Percentiles rank a stretch among this genome's conserved stretches.
phyloP scores from a whole-genome alignment of 306 rosid genomes.

The Begonia fuchsioides region DNA sequence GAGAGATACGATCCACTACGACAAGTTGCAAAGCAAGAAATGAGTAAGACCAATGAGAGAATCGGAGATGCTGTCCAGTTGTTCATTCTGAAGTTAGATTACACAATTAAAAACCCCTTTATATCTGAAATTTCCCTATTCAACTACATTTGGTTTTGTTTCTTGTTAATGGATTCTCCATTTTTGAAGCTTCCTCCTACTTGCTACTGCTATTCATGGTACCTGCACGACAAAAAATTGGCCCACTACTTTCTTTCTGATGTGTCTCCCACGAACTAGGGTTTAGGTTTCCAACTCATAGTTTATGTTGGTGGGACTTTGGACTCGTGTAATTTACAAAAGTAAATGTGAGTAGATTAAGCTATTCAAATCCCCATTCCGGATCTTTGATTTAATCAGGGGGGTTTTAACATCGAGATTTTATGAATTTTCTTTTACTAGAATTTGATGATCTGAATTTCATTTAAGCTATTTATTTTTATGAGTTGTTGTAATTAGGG shows the following conservation, averaged over 20 bases:
- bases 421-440: no score
- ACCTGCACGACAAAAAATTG: slow-evolving; percentile 12
- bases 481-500: no score
- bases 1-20: background rate
- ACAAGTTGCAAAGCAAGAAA: background rate
- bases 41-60: slow-evolving; percentile 1
- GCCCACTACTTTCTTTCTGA: slow-evolving; percentile 45
- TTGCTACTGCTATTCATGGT: slow-evolving; percentile 19
- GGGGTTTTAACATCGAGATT: no score
- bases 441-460: no score
- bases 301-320: slow-evolving; percentile 13
- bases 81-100: slow-evolving; percentile 15
- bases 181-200: slow-evolving; percentile 14
- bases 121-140: slow-evolving; percentile 14
- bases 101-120: slow-evolving; percentile 16
- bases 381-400: no score
- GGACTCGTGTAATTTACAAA: background rate
- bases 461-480: no score
- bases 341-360: no score
- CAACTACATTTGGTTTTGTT: slow-evolving; percentile 18
- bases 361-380: no score
- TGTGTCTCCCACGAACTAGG: slow-evolving; percentile 80
- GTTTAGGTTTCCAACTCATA: slow-evolving; percentile 69
- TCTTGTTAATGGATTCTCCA: slow-evolving; percentile 6
- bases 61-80: slow-evolving; percentile 33